Conservation (phyloP, 805 yeast species). For the Ogataea polymorpha region DNA sequence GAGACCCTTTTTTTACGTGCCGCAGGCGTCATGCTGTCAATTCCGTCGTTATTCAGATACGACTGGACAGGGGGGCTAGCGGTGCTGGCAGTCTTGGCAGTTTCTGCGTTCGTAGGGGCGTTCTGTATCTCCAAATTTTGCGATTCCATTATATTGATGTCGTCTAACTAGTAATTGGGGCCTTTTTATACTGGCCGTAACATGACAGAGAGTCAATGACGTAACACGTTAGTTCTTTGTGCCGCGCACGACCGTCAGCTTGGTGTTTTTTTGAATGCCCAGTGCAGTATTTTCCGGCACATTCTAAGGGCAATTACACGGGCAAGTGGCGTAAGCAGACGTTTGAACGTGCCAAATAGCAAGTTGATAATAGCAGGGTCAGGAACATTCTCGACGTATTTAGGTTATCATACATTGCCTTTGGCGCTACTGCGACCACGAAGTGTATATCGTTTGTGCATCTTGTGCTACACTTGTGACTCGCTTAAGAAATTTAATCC, state of each 20-base stretch:
- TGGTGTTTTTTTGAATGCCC: background rate
- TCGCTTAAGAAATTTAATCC: no score
- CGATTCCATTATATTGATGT: conserved; percentile 3
- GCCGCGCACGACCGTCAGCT: background rate
- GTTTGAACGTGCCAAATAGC: background rate
- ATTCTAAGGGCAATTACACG: background rate
- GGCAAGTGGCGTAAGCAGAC: background rate
- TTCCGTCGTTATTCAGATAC: conserved; percentile 69
- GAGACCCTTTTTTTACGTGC: conserved; percentile 62
- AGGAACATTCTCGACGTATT: background rate
- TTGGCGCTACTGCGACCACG: no score
- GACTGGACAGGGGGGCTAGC: conserved; percentile 35
- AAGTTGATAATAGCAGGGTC: background rate
- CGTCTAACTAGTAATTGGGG: background rate
- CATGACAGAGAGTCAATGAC: conserved; percentile 2
- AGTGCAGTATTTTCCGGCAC: background rate
- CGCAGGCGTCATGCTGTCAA: conserved; percentile 62
- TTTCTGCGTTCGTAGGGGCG: conserved; percentile 18
- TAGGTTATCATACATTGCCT: background rate
- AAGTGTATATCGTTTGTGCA: no score
- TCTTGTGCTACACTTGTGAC: no score
- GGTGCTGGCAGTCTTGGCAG: conserved; percentile 8
- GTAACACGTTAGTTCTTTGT: background rate
- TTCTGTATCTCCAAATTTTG: conserved; percentile 12
- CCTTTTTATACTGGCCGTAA: conserved; percentile 2